Evolutionary conservation across 1,284 basidiomycete species (phyloP).

Genomic region (Coniferiporia weirii): DNA sequence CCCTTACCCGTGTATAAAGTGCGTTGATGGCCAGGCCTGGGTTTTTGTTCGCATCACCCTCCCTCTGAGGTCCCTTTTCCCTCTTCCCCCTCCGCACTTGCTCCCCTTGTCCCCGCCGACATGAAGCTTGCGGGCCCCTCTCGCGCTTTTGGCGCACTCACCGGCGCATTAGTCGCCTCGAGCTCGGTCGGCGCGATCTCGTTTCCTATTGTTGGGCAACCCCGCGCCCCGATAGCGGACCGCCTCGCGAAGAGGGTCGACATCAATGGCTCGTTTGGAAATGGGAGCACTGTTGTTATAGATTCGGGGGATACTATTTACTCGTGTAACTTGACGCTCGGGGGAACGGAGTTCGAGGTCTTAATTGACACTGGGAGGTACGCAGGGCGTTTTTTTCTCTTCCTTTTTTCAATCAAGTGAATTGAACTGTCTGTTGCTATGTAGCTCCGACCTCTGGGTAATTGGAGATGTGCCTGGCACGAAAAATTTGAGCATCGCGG

Average conservation of each 20-base stretch:
- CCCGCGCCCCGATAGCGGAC: background rate
- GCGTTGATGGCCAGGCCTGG: background rate
- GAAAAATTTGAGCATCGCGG: slow-evolving; percentile 37
- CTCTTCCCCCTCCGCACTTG: background rate
- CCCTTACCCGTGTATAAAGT: background rate
- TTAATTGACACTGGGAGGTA: slow-evolving; percentile 69
- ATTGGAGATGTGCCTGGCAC: slow-evolving; percentile 41
- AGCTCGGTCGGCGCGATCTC: background rate
- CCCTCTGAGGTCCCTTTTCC: background rate
- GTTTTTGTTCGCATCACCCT: background rate
- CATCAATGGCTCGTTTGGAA: slow-evolving; percentile 16
- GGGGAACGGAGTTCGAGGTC: slow-evolving; percentile 41
- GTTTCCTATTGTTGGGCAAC: slow-evolving; percentile 8
- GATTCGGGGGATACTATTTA: slow-evolving; percentile 48
- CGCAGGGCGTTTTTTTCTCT: slow-evolving; percentile 7
- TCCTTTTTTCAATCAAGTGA: background rate
- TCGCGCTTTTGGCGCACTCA: background rate
- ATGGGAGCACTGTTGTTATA: slow-evolving; percentile 26
- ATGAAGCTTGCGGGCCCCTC: slow-evolving; percentile 8
- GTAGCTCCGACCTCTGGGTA: slow-evolving; percentile 56
- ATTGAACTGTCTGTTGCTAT: background rate
- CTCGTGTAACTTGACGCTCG: slow-evolving; percentile 47
- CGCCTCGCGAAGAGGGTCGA: slow-evolving; percentile 6
- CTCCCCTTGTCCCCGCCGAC: background rate
- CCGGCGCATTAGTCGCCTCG: background rate